These are phyloP conservation scores for Blumeria hordei DNA, from an alignment of 2,329 filamentous ascomycete genomes.

Conservation along the genomic window DNA sequence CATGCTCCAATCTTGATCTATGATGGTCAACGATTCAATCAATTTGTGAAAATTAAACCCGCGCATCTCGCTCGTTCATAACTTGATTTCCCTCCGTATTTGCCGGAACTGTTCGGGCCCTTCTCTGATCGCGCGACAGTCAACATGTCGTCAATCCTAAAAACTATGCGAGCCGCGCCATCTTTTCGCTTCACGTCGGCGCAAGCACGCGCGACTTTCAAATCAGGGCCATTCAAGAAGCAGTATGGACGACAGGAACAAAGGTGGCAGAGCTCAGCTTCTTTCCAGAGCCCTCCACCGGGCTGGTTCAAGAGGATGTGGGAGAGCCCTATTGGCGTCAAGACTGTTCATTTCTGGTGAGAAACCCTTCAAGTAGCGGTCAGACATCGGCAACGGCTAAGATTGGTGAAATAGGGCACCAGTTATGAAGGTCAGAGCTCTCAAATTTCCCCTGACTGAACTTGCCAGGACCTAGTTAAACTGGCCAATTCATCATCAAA, in stretches of 20 bases:
- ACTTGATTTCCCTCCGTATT: no score
- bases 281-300: slow-evolving; percentile 18
- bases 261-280: slow-evolving; percentile 44
- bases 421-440: slow-evolving; percentile 52
- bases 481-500: neutral
- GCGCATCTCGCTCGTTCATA: no score
- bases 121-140: no score
- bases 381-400: slow-evolving; percentile 4
- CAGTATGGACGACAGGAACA: slow-evolving; percentile 17
- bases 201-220: neutral
- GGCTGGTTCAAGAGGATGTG: slow-evolving; percentile 56
- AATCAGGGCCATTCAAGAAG: neutral
- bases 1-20: no score
- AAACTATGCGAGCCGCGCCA: neutral
- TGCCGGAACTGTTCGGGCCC: no score
- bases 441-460: neutral
- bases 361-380: slow-evolving; percentile 9
- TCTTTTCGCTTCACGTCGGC: neutral
- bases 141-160: neutral
- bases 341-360: slow-evolving; percentile 97
- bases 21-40: no score
- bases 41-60: no score
- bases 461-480: neutral
- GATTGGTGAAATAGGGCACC: slow-evolving; percentile 40
- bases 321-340: slow-evolving; percentile 58